Conservation (phyloP, 306 rosid species). For the Styphnolobium japonicum region DNA sequence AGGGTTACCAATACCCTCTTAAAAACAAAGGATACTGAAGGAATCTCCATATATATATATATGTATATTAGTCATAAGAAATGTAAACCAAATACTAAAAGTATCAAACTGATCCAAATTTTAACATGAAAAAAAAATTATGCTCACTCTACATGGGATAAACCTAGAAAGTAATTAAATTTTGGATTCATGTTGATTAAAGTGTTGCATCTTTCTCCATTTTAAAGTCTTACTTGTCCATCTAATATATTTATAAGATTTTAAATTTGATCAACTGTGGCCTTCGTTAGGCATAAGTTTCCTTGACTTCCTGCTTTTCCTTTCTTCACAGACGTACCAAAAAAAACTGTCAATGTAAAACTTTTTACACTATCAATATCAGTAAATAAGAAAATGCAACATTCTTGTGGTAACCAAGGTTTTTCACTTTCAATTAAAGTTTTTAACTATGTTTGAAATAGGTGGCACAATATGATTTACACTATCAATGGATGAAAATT, state of each 20-base stretch:
- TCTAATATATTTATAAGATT: neutral
- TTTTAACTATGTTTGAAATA: too few relatives aligned
- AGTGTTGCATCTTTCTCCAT: neutral
- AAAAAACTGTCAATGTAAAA: neutral
- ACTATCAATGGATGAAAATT: too few relatives aligned
- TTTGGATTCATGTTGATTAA: neutral
- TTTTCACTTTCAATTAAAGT: neutral
- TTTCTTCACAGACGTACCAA: too few relatives aligned
- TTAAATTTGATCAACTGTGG: neutral
- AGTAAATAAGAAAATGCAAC: neutral
- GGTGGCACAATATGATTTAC: too few relatives aligned
- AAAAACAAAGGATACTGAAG: too few relatives aligned
- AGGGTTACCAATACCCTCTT: too few relatives aligned
- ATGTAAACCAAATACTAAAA: slow-evolving; percentile 5
- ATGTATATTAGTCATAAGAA: neutral
- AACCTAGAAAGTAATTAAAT: neutral
- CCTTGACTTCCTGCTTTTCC: too few relatives aligned
- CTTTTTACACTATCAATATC: neutral
- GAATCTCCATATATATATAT: too few relatives aligned
- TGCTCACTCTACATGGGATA: neutral
- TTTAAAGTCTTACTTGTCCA: neutral
- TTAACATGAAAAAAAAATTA: neutral
- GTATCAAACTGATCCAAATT: neutral
- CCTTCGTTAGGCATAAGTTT: too few relatives aligned
- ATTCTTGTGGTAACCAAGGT: neutral